Evolutionary conservation across 148 eudicot species (phyloP).

Genomic region (Vaccinium darrowii): DNA sequence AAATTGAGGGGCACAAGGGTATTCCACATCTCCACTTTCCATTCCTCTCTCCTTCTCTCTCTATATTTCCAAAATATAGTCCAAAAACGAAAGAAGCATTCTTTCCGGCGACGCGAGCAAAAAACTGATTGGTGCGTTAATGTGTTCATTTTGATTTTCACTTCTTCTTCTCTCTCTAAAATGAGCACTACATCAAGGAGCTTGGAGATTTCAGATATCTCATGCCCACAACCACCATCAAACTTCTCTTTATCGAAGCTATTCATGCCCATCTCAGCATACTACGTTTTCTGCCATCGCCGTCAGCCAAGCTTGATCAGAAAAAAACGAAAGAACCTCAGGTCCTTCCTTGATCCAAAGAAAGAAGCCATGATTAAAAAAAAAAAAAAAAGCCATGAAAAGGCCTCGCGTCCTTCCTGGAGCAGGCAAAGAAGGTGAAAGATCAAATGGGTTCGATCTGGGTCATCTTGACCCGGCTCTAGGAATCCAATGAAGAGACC

Average conservation of each 20-base stretch:
- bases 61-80: background rate
- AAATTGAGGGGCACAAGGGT: no score
- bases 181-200: background rate
- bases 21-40: background rate
- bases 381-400: slow-evolving; percentile 37
- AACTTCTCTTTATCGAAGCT: no score
- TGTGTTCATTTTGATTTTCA: no score
- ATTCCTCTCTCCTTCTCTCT: slow-evolving; percentile 16
- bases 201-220: no score
- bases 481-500: slow-evolving; percentile 55
- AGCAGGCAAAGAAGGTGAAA: slow-evolving; percentile 79
- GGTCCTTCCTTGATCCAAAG: slow-evolving; percentile 43
- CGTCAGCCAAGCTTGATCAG: no score
- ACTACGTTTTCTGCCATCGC: no score
- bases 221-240: no score
- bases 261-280: no score
- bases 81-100: slow-evolving; percentile 20
- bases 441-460: slow-evolving; percentile 55
- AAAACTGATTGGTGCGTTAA: no score
- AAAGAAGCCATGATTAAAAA: slow-evolving; percentile 51
- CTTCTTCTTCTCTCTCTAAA: no score
- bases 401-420: slow-evolving; percentile 60
- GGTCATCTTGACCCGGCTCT: slow-evolving; percentile 44
- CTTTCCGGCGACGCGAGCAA: no score
- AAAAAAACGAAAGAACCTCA: no score